Conservation (phyloP, 164 flowering plant genomes). For the Chimonanthus praecox region DNA sequence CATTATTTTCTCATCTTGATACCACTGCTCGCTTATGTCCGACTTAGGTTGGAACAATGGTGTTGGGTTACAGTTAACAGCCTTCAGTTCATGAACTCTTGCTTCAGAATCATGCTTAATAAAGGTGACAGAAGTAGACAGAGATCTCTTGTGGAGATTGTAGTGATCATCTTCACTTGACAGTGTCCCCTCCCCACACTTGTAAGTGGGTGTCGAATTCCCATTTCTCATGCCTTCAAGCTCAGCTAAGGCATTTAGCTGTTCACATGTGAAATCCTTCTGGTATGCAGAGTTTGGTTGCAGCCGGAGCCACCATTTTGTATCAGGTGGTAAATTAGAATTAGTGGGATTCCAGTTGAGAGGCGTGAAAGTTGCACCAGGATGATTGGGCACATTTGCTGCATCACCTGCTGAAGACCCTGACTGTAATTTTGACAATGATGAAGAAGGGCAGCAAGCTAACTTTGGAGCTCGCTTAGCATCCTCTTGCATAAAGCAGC, state of each 20-base stretch:
- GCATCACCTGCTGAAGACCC: slow-evolving; percentile 21
- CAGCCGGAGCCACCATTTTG: slow-evolving; percentile 44
- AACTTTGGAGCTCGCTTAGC: slow-evolving; percentile 73
- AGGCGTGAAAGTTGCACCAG: slow-evolving; percentile 20
- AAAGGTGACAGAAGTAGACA: slow-evolving; percentile 15
- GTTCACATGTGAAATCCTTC: slow-evolving; percentile 28
- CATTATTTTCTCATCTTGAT: slow-evolving; percentile 16
- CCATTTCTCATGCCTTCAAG: slow-evolving; percentile 17
- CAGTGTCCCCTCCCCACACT: slow-evolving; percentile 11
- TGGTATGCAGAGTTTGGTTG: slow-evolving; percentile 28
- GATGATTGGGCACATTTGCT: slow-evolving; percentile 15
- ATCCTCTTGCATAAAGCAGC: slow-evolving; percentile 94
- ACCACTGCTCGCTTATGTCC: slow-evolving; percentile 18
- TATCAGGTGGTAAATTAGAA: slow-evolving; percentile 26
- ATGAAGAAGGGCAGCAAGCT: slow-evolving; percentile 53
- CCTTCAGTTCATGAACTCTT: slow-evolving; percentile 22
- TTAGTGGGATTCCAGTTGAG: slow-evolving; percentile 24
- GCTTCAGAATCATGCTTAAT: slow-evolving; percentile 24
- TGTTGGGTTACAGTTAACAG: slow-evolving; percentile 6
- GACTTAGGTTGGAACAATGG: slow-evolving; percentile 15
- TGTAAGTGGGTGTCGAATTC: slow-evolving; percentile 10
- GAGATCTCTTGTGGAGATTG: slow-evolving; percentile 5
- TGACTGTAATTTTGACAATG: slow-evolving; percentile 24
- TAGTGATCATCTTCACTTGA: slow-evolving; percentile 6
- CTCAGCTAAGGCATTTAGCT: slow-evolving; percentile 25